A percentile compares a stretch with the other conserved stretches of the same genome.
phyloP scores from a whole-genome alignment of 192 early-diverging fungal genomes.

The Backusella australiensis region DNA sequence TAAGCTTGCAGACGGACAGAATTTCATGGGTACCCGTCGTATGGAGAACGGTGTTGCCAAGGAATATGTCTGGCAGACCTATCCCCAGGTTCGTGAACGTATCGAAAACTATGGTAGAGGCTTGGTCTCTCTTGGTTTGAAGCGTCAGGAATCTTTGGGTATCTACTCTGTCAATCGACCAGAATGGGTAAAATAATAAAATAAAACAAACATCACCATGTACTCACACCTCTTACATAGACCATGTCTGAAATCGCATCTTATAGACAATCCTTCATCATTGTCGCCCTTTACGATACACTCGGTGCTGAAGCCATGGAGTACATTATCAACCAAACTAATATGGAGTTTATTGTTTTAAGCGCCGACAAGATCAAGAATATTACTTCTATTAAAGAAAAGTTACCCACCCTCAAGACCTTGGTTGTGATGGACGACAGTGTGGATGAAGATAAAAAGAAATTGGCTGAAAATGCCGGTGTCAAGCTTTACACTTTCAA shows the following conservation, averaged over 20 bases:
- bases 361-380: slow-evolving; percentile 58
- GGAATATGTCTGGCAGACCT: slow-evolving; percentile 68
- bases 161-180: slow-evolving; percentile 73
- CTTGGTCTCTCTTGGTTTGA: slow-evolving; percentile 38
- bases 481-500: slow-evolving; percentile 45
- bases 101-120: slow-evolving; percentile 61
- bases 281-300: slow-evolving; percentile 90
- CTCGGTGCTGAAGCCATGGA: slow-evolving; percentile 71
- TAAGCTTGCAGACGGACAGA: slow-evolving; percentile 26
- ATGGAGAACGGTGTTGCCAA: slow-evolving; percentile 56
- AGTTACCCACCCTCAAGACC: slow-evolving; percentile 44
- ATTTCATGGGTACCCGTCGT: slow-evolving; percentile 65
- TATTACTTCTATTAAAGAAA: slow-evolving; percentile 41
- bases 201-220: neutral
- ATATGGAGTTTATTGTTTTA: slow-evolving; percentile 65
- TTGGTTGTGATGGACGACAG: slow-evolving; percentile 54
- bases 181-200: slow-evolving; percentile 64
- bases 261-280: slow-evolving; percentile 61
- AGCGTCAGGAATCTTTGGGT: slow-evolving; percentile 51
- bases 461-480: slow-evolving; percentile 30
- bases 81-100: slow-evolving; percentile 55
- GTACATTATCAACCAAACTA: slow-evolving; percentile 80
- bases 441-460: slow-evolving; percentile 34
- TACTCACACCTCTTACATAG: slow-evolving; percentile 12
- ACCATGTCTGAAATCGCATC: slow-evolving; percentile 66